Evolutionary conservation across 441 rosid genomes (phyloP).

Genomic region (Adansonia rubrostipa): DNA sequence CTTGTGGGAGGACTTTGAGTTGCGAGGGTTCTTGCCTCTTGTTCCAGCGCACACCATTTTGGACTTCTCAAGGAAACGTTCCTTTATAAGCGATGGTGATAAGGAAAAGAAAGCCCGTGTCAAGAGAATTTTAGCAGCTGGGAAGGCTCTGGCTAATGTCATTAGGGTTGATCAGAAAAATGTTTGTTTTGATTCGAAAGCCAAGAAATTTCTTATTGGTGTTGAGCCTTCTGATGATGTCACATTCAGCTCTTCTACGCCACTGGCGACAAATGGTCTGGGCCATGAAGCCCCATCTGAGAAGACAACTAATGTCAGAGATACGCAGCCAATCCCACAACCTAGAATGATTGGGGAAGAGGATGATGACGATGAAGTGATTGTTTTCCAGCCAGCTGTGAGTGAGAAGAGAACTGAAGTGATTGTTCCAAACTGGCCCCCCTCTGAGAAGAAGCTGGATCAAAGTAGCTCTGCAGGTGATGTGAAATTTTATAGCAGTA

Average conservation of each 20-base stretch:
- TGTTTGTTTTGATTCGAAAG: conserved; percentile 66
- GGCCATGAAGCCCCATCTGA: conserved; percentile 44
- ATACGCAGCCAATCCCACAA: conserved; percentile 43
- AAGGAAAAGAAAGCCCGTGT: conserved; percentile 73
- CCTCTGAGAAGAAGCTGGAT: conserved; percentile 52
- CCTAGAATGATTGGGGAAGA: conserved; percentile 65
- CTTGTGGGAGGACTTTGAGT: conserved; percentile 88
- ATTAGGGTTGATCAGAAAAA: conserved; percentile 64
- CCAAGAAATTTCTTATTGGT: conserved; percentile 77
- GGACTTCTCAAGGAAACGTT: conserved; percentile 78
- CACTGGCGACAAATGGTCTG: conserved; percentile 38
- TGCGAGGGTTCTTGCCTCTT: conserved; percentile 87
- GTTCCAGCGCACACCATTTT: conserved; percentile 86
- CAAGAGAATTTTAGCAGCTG: conserved; percentile 85
- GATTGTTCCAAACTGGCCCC: conserved; percentile 41
- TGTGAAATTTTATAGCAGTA: conserved; percentile 46
- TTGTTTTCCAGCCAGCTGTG: conserved; percentile 82
- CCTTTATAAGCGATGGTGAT: conserved; percentile 61
- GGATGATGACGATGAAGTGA: conserved; percentile 79
- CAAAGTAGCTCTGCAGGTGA: conserved; percentile 44
- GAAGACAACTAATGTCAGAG: conserved; percentile 35
- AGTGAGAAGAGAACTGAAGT: conserved; percentile 62
- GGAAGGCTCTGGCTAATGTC: conserved; percentile 67
- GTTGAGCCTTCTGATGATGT: conserved; percentile 52
- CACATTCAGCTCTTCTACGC: conserved; percentile 35